phyloP scores from a whole-genome alignment of 1,284 basidiomycete species.

The Boletellus deceptivus region DNA sequence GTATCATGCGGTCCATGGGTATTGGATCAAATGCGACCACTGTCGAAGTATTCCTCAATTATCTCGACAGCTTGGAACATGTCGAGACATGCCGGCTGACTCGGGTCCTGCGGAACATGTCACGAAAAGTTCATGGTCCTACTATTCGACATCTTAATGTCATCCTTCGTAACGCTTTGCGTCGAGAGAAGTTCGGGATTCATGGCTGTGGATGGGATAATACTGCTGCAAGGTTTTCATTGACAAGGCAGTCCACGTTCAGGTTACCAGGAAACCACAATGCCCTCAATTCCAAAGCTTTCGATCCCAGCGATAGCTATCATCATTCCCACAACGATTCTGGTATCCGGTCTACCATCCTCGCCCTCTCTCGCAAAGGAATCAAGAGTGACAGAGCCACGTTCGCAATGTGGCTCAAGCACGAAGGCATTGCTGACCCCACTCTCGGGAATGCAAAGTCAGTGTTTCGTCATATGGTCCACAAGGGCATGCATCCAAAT shows the following conservation, averaged over 20 bases:
- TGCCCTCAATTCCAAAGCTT: constrained; percentile 31
- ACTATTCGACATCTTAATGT: constrained; percentile 51
- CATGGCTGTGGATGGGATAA: constrained; percentile 53
- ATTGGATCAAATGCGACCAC: constrained; percentile 54
- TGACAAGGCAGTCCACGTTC: constrained; percentile 21
- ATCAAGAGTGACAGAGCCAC: constrained; percentile 55
- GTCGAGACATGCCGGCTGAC: constrained; percentile 46
- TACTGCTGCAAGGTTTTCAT: constrained; percentile 40
- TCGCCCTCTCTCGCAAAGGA: constrained; percentile 44
- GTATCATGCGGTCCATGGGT: constrained; percentile 50
- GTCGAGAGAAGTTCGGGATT: constrained; percentile 43
- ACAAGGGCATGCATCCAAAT: constrained; percentile 64
- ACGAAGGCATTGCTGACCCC: constrained; percentile 51
- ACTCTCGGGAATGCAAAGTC: constrained; percentile 51
- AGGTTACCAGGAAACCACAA: constrained; percentile 21
- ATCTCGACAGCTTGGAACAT: constrained; percentile 44
- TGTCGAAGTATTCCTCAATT: constrained; percentile 49
- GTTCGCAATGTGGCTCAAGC: constrained; percentile 58
- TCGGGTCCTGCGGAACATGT: constrained; percentile 44
- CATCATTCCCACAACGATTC: constrained; percentile 35
- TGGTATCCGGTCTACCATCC: constrained; percentile 44
- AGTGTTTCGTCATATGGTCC: constrained; percentile 55
- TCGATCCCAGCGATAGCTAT: constrained; percentile 52
- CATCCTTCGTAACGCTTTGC: constrained; percentile 48
- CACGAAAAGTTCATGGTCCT: constrained; percentile 38